These are phyloP conservation scores for Westerdykella sp. DNA, from an alignment of 2,329 filamentous ascomycete species.

Conservation along the genomic window DNA sequence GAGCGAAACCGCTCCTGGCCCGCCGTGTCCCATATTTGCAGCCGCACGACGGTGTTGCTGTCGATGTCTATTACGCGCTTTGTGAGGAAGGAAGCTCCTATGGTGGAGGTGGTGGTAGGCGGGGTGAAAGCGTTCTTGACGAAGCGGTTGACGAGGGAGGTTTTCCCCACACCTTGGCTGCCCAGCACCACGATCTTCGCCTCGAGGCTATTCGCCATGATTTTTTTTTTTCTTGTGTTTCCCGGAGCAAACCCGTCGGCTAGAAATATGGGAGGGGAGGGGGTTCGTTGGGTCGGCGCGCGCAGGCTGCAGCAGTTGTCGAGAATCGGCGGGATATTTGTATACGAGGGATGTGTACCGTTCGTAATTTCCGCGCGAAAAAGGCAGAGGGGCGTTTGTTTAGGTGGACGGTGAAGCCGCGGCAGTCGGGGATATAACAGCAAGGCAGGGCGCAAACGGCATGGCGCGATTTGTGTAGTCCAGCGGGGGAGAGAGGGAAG, in stretches of 20 bases:
- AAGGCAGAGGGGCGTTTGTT: no score
- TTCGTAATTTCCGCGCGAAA: no score
- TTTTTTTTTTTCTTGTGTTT: not conserved
- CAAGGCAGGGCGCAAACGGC: no score
- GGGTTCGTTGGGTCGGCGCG: no score
- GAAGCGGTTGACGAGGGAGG: constrained; percentile 68
- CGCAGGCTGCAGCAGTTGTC: no score
- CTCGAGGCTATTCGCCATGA: constrained; percentile 55
- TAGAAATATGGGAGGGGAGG: no score
- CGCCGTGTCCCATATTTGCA: constrained; percentile 95
- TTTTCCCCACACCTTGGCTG: constrained; percentile 74
- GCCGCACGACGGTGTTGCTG: constrained; percentile 76
- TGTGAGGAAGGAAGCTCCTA: constrained; percentile 54
- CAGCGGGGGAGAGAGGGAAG: no score
- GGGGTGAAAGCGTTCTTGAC: constrained; percentile 67
- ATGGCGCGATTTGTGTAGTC: no score
- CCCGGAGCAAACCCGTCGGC: not conserved
- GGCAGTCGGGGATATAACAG: no score
- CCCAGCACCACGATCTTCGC: constrained; percentile 78
- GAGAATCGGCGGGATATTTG: no score
- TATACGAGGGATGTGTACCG: no score
- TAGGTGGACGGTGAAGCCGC: no score
- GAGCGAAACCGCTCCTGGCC: constrained; percentile 93
- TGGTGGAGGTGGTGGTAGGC: constrained; percentile 43
- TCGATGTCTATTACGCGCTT: constrained; percentile 68